Conservation (phyloP, 495 filamentous ascomycete species). For the Hyaloscypha finlandica region DNA sequence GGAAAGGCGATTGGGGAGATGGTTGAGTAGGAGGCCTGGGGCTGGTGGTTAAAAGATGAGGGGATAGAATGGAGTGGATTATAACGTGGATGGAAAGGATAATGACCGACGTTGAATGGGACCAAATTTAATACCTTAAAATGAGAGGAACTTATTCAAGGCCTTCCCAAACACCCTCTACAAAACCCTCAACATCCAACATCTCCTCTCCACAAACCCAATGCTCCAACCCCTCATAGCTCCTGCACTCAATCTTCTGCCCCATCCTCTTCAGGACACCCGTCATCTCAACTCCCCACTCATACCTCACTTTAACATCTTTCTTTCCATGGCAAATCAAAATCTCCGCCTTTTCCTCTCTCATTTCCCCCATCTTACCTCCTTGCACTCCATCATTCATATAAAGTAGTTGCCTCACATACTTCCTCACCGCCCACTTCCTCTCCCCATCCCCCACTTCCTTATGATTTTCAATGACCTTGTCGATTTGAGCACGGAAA, state of each 20-base stretch:
- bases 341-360: neutral
- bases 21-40: neutral
- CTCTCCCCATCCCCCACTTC: neutral
- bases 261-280: constrained; percentile 7
- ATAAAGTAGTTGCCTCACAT: neutral
- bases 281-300: constrained; percentile 19
- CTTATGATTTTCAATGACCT: neutral
- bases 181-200: constrained; percentile 10
- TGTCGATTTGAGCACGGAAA: constrained; percentile 9
- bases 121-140: too few relatives aligned
- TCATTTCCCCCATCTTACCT: neutral
- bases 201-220: constrained; percentile 20
- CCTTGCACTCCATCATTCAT: neutral
- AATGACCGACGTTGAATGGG: too few relatives aligned
- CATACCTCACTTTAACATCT: constrained; percentile 22
- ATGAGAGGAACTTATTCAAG: neutral
- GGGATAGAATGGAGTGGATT: too few relatives aligned
- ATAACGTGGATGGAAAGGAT: too few relatives aligned
- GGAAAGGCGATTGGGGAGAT: neutral
- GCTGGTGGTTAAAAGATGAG: neutral
- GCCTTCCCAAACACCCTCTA: neutral
- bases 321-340: constrained; percentile 15
- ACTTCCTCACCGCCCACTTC: neutral
- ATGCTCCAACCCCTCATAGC: constrained; percentile 20
- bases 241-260: neutral